Conservation (phyloP, 2,329 filamentous ascomycete species). For the Hypoxylon sp. region DNA sequence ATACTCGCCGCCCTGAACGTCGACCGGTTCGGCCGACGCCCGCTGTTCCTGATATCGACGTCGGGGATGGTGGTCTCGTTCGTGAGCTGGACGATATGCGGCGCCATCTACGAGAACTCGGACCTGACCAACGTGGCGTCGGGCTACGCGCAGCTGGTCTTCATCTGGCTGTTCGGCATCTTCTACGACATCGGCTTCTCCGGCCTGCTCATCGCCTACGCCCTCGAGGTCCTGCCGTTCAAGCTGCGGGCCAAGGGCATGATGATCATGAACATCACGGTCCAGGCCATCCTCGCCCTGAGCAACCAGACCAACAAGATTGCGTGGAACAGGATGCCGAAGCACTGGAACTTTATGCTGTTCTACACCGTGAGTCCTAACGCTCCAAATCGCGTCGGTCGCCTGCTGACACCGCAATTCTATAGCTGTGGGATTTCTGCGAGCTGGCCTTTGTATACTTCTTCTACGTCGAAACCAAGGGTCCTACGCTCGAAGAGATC, state of each 20-base stretch:
- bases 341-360: conserved; percentile 71
- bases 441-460: conserved; percentile 70
- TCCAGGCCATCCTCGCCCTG: conserved; percentile 68
- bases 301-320: conserved; percentile 70
- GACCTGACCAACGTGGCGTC: conserved; percentile 53
- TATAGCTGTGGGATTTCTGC: conserved; percentile 63
- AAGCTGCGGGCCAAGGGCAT: conserved; percentile 65
- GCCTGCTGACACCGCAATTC: conserved; percentile 16
- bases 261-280: conserved; percentile 70
- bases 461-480: conserved; percentile 74
- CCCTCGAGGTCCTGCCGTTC: conserved; percentile 66
- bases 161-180: conserved; percentile 66
- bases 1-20: conserved; percentile 60
- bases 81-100: conserved; percentile 59
- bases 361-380: conserved; percentile 63
- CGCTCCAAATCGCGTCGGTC: conserved; percentile 1
- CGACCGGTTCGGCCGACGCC: conserved; percentile 60
- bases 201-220: conserved; percentile 64
- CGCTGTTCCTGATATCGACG: conserved; percentile 60
- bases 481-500: conserved; percentile 74
- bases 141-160: conserved; percentile 63
- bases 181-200: conserved; percentile 69
- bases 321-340: conserved; percentile 65
- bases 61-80: conserved; percentile 59
- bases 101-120: conserved; percentile 60